Evolutionary conservation across 768 basidiomycete species (phyloP), one percentile per base, ranked within the genome.

Genomic region (Tricholoma sp.): DNA sequence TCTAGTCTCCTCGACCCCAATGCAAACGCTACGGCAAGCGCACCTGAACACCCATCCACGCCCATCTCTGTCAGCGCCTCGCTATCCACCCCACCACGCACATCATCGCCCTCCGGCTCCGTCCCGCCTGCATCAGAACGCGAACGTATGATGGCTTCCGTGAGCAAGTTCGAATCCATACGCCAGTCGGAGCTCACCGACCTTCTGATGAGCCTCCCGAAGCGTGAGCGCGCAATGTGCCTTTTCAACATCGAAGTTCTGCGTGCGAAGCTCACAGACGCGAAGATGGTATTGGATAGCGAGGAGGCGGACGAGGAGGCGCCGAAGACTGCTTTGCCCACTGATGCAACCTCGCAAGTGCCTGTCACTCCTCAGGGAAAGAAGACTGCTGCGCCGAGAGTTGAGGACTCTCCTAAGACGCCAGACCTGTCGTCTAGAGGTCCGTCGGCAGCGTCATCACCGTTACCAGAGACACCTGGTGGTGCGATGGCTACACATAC

Each of bases 181-280:
- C 79, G 83, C 52, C 82, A 85, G 46, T 66, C 65, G 2, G 87
- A 90, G 60, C 78, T 95, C 46, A 84, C 86, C 0, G 89, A 88
- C 21, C 76, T 96, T 52, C 72, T 95, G 34, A 89, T 94, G 87
- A 87, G 85, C 63, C 78, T 96, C 16, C 86, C 89, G 1, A 95
- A 94, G 72, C 83, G 89, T 58, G 94, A 96, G 61, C 83, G 93
- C 12, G 92, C 91, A 0, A 81, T 95, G 83, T 94, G 93, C 71
- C 75, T 95, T 39, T 96, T 96, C 78, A 95, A 93, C 61, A 76
- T 78, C 11, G 91, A 94, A 63, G 80, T 91, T 27, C 77, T 95
- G 22, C 79, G 84, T 52, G 77, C 74, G 19, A 95, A 95, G 74
- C 74, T 95, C 18, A 80, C 80, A 1, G 92, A 94, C 62, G 94